A percentile compares a stretch with the other conserved stretches of the same genome.
Conservation (phyloP, 2,329 filamentous ascomycete species). For the Penicillium sp. region DNA sequence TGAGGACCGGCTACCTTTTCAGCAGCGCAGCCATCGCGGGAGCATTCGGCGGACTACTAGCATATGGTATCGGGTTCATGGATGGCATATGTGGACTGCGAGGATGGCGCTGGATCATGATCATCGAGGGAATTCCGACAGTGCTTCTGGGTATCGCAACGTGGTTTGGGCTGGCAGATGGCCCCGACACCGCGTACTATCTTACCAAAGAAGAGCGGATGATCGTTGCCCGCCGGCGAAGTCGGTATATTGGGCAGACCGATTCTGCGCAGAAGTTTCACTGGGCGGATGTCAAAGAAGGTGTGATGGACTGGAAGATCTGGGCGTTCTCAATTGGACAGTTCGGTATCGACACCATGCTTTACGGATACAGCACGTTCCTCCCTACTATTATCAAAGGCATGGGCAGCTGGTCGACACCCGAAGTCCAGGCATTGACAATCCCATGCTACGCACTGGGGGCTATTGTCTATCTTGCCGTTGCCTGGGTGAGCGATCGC, state of each 20-base stretch:
- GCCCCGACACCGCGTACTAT: slow-evolving; percentile 65
- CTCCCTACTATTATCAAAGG: slow-evolving; percentile 75
- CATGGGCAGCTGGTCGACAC: slow-evolving; percentile 64
- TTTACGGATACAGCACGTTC: slow-evolving; percentile 78
- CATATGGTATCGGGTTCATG: slow-evolving; percentile 73
- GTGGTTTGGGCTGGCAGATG: slow-evolving; percentile 65
- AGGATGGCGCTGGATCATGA: slow-evolving; percentile 74
- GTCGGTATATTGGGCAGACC: slow-evolving; percentile 53
- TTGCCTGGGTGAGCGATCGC: slow-evolving; percentile 68
- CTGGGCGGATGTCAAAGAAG: slow-evolving; percentile 65
- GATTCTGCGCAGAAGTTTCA: slow-evolving; percentile 57
- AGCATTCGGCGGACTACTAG: slow-evolving; percentile 71
- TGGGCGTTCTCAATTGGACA: slow-evolving; percentile 70
- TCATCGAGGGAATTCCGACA: slow-evolving; percentile 58
- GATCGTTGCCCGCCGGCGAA: slow-evolving; percentile 56
- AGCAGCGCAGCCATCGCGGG: slow-evolving; percentile 66
- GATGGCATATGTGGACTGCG: slow-evolving; percentile 64
- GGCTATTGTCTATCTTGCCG: slow-evolving; percentile 67
- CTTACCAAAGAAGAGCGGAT: slow-evolving; percentile 61
- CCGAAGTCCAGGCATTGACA: slow-evolving; percentile 73
- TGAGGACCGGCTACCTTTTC: slow-evolving; percentile 74
- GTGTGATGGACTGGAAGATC: slow-evolving; percentile 74
- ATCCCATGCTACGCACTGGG: slow-evolving; percentile 77
- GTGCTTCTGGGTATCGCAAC: slow-evolving; percentile 59
- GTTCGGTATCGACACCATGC: slow-evolving; percentile 74